Conservation (phyloP, 164 flowering plant species). For the Nelumbo lutea region DNA sequence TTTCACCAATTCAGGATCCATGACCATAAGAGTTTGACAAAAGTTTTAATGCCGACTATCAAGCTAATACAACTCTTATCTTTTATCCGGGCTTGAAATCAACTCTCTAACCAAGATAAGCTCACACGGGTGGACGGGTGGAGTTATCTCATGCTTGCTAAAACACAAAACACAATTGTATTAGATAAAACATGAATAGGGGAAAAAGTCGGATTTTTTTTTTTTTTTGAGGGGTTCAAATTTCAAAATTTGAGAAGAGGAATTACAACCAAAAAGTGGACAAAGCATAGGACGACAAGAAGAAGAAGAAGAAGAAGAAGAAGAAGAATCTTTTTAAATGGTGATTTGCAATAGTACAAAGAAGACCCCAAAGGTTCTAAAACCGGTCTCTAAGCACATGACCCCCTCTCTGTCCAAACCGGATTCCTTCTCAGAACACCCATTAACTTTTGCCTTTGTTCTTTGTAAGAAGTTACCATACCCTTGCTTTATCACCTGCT, state of each 20-base stretch:
- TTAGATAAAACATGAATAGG: background rate
- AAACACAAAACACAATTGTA: no score
- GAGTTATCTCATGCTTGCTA: no score
- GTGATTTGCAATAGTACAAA: slow-evolving; percentile 42
- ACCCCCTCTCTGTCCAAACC: slow-evolving; percentile 30
- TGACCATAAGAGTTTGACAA: no score
- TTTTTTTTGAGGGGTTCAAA: background rate
- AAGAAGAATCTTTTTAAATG: slow-evolving; percentile 52
- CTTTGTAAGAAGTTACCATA: slow-evolving; percentile 70
- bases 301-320: slow-evolving; percentile 31
- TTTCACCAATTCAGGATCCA: no score
- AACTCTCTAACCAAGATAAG: no score
- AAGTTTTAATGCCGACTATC: no score
- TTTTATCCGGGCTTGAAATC: no score
- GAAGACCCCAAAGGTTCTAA: slow-evolving; percentile 17
- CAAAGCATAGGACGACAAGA: slow-evolving; percentile 6
- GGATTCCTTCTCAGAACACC: slow-evolving; percentile 37
- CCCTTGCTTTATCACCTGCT: slow-evolving; percentile 33
- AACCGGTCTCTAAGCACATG: slow-evolving; percentile 51
- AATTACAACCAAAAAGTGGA: slow-evolving; percentile 3
- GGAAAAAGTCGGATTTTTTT: slow-evolving; percentile 22
- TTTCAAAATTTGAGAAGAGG: background rate
- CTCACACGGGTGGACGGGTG: no score
- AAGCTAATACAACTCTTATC: no score
- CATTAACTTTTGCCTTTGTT: slow-evolving; percentile 46